These are phyloP conservation scores for Dictyostelium purpureum DNA, from an alignment of 78 protist species.

Conservation along the genomic window DNA sequence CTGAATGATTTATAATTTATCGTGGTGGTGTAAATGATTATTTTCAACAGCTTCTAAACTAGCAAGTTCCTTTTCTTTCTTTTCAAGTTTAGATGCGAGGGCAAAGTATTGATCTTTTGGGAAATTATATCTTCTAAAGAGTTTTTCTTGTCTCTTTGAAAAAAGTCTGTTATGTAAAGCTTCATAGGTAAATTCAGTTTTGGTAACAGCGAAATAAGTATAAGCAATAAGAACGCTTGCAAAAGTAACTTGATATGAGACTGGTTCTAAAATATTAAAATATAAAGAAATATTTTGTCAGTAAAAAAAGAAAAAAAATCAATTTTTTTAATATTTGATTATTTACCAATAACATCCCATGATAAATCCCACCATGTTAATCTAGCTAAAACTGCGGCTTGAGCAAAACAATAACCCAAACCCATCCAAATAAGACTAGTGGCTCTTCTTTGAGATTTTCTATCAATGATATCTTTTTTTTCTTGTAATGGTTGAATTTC, in stretches of 20 bases:
- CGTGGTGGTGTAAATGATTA: too few relatives aligned
- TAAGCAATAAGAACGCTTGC: constrained; percentile 62
- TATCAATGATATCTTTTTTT: constrained; percentile 26
- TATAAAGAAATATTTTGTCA: constrained; percentile 45
- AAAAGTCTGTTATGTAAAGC: constrained; percentile 44
- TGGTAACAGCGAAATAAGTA: constrained; percentile 59
- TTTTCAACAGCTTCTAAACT: not conserved
- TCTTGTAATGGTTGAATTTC: constrained; percentile 1
- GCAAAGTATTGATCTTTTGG: constrained; percentile 30
- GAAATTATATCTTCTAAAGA: constrained; percentile 18
- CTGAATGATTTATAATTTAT: too few relatives aligned
- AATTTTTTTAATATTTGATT: too few relatives aligned
- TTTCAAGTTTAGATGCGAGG: not conserved
- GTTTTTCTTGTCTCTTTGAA: constrained; percentile 33
- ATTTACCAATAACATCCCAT: constrained; percentile 55
- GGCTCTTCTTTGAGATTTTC: constrained; percentile 36
- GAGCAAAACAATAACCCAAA: constrained; percentile 59
- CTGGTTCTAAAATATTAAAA: too few relatives aligned
- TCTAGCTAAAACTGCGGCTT: constrained; percentile 57
- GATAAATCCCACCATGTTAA: constrained; percentile 71
- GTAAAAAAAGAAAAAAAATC: too few relatives aligned
- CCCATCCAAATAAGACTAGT: constrained; percentile 37
- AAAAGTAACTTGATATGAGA: constrained; percentile 66
- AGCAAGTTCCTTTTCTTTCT: constrained; percentile 15
- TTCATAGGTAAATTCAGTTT: constrained; percentile 75